These are phyloP conservation scores for Taphrina flavorubra DNA, from an alignment of 1,139 yeast genomes.

Conservation along the genomic window DNA sequence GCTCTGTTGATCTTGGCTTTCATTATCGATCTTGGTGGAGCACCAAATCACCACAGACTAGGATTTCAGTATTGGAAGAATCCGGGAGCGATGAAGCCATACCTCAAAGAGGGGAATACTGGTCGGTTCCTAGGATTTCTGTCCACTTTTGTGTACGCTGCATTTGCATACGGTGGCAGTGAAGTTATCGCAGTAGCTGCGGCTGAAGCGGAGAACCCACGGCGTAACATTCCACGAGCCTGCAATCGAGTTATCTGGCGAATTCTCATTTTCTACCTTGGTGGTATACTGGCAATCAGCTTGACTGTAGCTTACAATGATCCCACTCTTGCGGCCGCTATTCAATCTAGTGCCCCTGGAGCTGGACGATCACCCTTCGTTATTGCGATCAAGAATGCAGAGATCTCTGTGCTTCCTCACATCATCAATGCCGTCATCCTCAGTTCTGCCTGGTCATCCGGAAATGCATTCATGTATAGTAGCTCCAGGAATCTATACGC, in stretches of 20 bases:
- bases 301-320: constrained; percentile 80
- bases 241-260: constrained; percentile 77
- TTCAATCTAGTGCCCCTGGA: constrained; percentile 51
- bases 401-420: constrained; percentile 71
- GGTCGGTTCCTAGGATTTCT: constrained; percentile 79
- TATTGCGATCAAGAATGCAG: constrained; percentile 70
- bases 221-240: constrained; percentile 69
- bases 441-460: constrained; percentile 69
- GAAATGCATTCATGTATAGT: constrained; percentile 74
- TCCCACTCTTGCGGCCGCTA: constrained; percentile 51
- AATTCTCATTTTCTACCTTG: constrained; percentile 66
- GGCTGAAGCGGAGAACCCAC: constrained; percentile 79
- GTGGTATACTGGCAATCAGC: constrained; percentile 67
- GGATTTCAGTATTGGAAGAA: constrained; percentile 61
- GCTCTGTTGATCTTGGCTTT: constrained; percentile 67
- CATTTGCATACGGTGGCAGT: constrained; percentile 84
- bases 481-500: constrained; percentile 67
- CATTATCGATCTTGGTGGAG: constrained; percentile 70
- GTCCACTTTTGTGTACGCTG: constrained; percentile 82
- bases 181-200: constrained; percentile 85
- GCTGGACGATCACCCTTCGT: constrained; percentile 75
- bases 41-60: constrained; percentile 54
- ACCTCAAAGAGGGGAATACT: constrained; percentile 51
- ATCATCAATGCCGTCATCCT: constrained; percentile 76
- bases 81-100: constrained; percentile 64